A percentile compares a stretch with the other conserved stretches of the same genome.
Conservation (phyloP, 140 eudicot species). For the Stevia rebaudiana region DNA sequence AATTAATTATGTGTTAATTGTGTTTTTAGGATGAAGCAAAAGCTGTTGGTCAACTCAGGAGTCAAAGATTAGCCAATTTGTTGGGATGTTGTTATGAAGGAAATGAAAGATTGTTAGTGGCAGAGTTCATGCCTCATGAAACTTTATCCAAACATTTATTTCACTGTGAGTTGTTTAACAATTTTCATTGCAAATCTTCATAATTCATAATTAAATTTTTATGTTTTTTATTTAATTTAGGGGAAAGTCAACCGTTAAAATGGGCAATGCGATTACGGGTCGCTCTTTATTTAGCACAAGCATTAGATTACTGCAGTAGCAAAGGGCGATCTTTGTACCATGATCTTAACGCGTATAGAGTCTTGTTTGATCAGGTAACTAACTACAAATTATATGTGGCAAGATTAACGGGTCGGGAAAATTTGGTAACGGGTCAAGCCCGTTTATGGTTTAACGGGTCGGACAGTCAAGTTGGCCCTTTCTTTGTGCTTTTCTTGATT, state of each 20-base stretch:
- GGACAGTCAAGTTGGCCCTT: background rate
- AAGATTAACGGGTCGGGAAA: background rate
- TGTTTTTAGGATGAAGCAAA: slow-evolving; percentile 70
- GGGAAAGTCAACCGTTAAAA: slow-evolving; percentile 87
- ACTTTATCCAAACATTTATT: slow-evolving; percentile 86
- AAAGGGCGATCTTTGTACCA: slow-evolving; percentile 83
- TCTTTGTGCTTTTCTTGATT: background rate
- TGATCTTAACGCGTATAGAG: slow-evolving; percentile 91
- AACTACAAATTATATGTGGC: background rate
- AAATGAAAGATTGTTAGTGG: slow-evolving; percentile 87
- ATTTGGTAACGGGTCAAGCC: background rate
- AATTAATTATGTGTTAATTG: slow-evolving; percentile 6
- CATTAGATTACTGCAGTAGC: slow-evolving; percentile 79
- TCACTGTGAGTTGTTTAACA: slow-evolving; percentile 58
- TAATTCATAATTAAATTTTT: background rate
- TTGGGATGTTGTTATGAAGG: slow-evolving; percentile 77
- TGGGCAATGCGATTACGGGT: slow-evolving; percentile 97
- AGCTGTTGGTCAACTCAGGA: slow-evolving; percentile 77
- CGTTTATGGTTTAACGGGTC: background rate
- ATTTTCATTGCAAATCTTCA: background rate
- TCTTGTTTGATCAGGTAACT: slow-evolving; percentile 91
- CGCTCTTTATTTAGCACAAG: slow-evolving; percentile 87
- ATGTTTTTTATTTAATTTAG: slow-evolving; percentile 31
- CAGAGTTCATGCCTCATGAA: slow-evolving; percentile 88
- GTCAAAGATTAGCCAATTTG: slow-evolving; percentile 68